Evolutionary conservation across 495 filamentous ascomycete species (phyloP), one percentile per base, ranked within the genome.

Genomic region (Ascodesmis nigricans): DNA sequence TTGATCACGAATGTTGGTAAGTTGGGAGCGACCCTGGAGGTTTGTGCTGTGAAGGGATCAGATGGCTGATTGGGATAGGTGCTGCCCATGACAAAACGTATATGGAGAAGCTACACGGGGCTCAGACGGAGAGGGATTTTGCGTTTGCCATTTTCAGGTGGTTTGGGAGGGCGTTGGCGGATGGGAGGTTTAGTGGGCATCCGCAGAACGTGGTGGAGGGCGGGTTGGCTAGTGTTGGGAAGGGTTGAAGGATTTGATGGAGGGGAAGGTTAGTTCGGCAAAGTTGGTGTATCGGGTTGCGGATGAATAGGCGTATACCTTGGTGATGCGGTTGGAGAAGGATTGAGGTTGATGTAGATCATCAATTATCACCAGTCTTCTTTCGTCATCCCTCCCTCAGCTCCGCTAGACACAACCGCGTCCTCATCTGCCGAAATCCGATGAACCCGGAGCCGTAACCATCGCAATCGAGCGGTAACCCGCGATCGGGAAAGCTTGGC

Each of bases 231-330:
- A 50, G 57, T 1, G 22, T 59, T 4, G 39, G 49, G 6, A 41
- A 36, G 21, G 55, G 10, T 25, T 59, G 26, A 42, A 45, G 21
- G 37, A 32, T 5, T 30, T 61, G 16, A 47, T 37, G 29, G 50
- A 47, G 7, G 50, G 52, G 4, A 55, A 57, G 42, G 55, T 53
- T 10, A 55, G 47, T 21, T 56, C 48, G 2, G 47, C 45, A 23
- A 61, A 62, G 34, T 44, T 46, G 4, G 48, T 59, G 8, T 54
- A 56, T n/a, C n/a, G n/a, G n/a, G n/a, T n/a, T n/a, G n/a, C n/a
- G n/a, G n/a, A n/a, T n/a, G n/a, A n/a, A n/a, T n/a, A n/a, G n/a
- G n/a, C n/a, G n/a, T n/a, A n/a, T n/a, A n/a, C n/a, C n/a, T n/a
- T n/a, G n/a, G n/a, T n/a, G n/a, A n/a, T n/a, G n/a, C n/a, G n/a